phyloP scores from a whole-genome alignment of 208 protist species.

The Crithidia brevicula region DNA sequence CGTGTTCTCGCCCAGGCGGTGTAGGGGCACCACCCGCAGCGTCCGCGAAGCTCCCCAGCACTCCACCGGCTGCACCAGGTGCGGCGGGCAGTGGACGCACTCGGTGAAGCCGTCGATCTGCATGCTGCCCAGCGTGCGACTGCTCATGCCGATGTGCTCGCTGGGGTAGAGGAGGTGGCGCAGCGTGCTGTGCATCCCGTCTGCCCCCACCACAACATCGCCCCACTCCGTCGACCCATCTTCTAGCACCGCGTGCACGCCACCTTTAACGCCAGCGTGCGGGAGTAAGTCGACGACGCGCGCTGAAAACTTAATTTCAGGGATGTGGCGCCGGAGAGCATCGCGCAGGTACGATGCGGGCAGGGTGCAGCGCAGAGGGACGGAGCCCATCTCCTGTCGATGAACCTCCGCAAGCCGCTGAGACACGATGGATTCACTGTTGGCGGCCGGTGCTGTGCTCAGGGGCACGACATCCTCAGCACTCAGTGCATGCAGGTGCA shows the following conservation, averaged over 20 bases:
- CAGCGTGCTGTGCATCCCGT: constrained; percentile 86
- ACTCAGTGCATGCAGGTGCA: constrained; percentile 52
- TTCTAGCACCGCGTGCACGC: constrained; percentile 78
- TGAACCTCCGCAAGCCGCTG: constrained; percentile 57
- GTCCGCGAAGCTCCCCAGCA: constrained; percentile 60
- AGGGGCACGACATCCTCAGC: constrained; percentile 77
- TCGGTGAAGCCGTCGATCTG: constrained; percentile 82
- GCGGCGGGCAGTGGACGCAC: constrained; percentile 38
- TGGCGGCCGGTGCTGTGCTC: constrained; percentile 78
- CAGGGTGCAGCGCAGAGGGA: constrained; percentile 79
- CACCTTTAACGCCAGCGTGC: constrained; percentile 84
- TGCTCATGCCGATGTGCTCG: constrained; percentile 74
- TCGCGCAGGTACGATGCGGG: constrained; percentile 56
- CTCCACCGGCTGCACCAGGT: constrained; percentile 57
- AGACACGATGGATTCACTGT: constrained; percentile 87
- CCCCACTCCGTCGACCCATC: constrained; percentile 86
- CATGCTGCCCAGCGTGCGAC: constrained; percentile 70
- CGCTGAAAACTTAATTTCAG: constrained; percentile 69
- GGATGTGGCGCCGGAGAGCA: constrained; percentile 64
- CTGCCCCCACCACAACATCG: constrained; percentile 88
- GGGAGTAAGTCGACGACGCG: constrained; percentile 83
- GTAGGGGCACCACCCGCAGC: constrained; percentile 51
- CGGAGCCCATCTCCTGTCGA: constrained; percentile 73
- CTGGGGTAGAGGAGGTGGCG: constrained; percentile 78
- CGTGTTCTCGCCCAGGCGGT: constrained; percentile 46